These are phyloP conservation scores for Colletotrichum paranaense DNA, from an alignment of 2,329 filamentous ascomycete genomes.

Conservation along the genomic window DNA sequence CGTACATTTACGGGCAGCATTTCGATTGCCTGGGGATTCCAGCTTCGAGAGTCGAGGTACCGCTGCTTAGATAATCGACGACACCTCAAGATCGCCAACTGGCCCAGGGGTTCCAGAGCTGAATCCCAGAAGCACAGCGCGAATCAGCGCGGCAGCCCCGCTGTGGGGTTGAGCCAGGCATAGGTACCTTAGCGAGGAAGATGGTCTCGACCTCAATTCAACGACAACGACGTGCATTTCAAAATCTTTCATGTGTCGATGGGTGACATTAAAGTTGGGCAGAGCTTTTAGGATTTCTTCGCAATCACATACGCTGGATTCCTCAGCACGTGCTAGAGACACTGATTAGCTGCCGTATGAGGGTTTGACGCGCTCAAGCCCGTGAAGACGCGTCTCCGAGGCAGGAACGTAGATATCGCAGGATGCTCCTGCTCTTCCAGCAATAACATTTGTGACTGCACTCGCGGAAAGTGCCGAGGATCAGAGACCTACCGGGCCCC, in stretches of 20 bases:
- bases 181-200: not conserved
- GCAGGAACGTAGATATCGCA: not conserved
- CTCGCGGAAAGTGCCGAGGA: not conserved
- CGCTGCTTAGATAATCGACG: no score
- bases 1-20: no score
- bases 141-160: conserved; percentile 22
- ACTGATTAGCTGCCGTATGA: not conserved
- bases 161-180: conserved; percentile 27
- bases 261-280: not conserved
- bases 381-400: conserved; percentile 7
- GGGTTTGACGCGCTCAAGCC: conserved; percentile 3
- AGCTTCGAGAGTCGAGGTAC: no score
- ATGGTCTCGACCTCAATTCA: conserved; percentile 6
- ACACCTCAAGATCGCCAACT: not conserved
- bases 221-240: not conserved
- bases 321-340: not conserved
- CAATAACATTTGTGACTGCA: conserved; percentile 1
- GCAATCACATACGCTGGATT: not conserved
- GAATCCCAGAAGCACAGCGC: not conserved
- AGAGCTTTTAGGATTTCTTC: not conserved
- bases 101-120: not conserved
- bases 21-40: no score
- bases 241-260: conserved; percentile 19
- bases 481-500: not conserved
- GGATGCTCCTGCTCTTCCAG: conserved; percentile 3